Conservation (phyloP, 2,329 filamentous ascomycete genomes). For the Trichoderma sp. region DNA sequence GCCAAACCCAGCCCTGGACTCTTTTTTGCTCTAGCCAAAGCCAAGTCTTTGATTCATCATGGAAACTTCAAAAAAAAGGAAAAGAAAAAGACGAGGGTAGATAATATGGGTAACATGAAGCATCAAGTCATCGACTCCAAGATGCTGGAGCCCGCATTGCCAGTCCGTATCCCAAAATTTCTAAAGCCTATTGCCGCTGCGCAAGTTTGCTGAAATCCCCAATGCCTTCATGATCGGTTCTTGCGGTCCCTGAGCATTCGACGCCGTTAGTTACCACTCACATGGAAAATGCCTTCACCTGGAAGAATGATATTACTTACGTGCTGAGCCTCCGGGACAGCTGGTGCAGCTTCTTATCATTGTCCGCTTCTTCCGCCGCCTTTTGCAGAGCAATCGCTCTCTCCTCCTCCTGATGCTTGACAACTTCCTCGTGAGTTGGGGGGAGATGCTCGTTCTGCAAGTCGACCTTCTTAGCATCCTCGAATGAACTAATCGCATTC, state of each 20-base stretch:
- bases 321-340: constrained; percentile 92
- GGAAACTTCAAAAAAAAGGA: background rate
- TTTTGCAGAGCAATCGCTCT: constrained; percentile 79
- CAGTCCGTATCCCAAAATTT: constrained; percentile 15
- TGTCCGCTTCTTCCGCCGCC: constrained; percentile 83
- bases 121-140: constrained; percentile 18
- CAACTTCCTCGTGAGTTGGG: constrained; percentile 87
- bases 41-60: constrained; percentile 8
- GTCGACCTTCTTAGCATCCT: constrained; percentile 95
- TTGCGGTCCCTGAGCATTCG: constrained; percentile 29
- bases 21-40: constrained; percentile 20
- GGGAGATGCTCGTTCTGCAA: constrained; percentile 93
- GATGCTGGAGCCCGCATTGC: constrained; percentile 4
- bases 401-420: constrained; percentile 76
- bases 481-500: constrained; percentile 94
- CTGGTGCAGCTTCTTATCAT: constrained; percentile 81
- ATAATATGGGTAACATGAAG: constrained; percentile 19
- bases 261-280: constrained; percentile 13
- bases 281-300: background rate
- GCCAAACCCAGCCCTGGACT: constrained; percentile 13
- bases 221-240: constrained; percentile 25
- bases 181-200: constrained; percentile 14
- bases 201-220: background rate
- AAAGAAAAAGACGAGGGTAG: constrained; percentile 21
- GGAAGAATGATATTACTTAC: constrained; percentile 45